Conservation (phyloP, 257 asterid genomes). For the Salvia hispanica region DNA sequence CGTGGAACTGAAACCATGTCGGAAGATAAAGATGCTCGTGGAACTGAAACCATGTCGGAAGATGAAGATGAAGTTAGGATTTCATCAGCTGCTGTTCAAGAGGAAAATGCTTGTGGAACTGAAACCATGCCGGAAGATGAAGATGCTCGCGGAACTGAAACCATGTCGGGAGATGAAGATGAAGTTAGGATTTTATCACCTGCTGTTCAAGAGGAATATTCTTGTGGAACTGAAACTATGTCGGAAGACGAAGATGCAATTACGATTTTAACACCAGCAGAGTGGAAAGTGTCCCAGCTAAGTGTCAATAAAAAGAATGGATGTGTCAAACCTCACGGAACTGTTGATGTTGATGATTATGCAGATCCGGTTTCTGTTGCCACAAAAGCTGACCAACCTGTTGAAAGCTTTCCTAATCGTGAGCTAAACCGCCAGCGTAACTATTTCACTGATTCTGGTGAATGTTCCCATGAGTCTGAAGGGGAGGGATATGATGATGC, state of each 20-base stretch:
- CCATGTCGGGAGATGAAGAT: neutral
- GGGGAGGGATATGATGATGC: neutral
- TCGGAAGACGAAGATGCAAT: slow-evolving; percentile 27
- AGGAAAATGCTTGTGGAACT: neutral
- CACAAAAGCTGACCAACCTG: neutral
- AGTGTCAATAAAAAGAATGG: neutral
- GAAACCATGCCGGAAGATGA: neutral
- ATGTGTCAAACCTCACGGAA: neutral
- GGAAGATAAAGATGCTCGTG: no score
- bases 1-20: no score
- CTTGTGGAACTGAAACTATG: neutral
- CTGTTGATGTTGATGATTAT: neutral
- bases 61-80: no score
- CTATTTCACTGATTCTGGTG: neutral
- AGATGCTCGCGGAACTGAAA: neutral
- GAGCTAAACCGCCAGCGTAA: neutral
- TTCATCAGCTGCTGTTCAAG: neutral
- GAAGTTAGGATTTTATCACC: no score
- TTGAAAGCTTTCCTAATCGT: neutral
- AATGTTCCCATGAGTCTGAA: no score
- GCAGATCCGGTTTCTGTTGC: neutral
- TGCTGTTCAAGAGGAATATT: no score
- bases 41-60: no score
- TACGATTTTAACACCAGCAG: slow-evolving; percentile 10
- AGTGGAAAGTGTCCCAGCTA: slow-evolving; percentile 17